Evolutionary conservation across 1,284 basidiomycete species (phyloP).

Genomic region (Apiotrichum laibachii): DNA sequence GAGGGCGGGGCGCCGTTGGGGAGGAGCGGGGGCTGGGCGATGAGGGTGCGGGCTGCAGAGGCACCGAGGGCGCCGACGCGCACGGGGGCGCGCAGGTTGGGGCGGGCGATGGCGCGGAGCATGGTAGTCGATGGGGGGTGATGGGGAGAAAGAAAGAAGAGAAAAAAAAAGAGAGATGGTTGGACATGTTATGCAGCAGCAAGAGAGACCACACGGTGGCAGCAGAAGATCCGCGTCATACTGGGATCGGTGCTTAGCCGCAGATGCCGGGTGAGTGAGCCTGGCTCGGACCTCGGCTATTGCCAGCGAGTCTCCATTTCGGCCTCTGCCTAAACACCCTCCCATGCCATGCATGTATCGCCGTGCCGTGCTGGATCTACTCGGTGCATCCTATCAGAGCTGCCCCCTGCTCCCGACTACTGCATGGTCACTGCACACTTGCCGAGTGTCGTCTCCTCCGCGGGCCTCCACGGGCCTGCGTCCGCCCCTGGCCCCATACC

Average conservation of each 20-base stretch:
- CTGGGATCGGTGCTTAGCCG: background rate
- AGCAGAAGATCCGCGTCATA: background rate
- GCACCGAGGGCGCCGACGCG: background rate
- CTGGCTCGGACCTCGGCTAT: background rate
- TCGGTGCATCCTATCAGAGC: too few relatives aligned
- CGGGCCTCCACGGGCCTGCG: background rate
- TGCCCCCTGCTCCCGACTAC: too few relatives aligned
- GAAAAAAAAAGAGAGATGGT: background rate
- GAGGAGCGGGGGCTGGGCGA: constrained; percentile 34
- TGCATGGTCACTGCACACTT: too few relatives aligned
- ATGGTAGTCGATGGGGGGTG: background rate
- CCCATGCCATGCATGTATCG: too few relatives aligned
- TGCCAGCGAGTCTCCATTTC: background rate
- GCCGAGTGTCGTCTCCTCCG: background rate
- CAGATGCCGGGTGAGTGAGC: too few relatives aligned
- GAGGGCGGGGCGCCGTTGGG: constrained; percentile 30
- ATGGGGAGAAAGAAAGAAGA: background rate
- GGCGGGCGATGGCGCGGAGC: constrained; percentile 1
- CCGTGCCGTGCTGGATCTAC: too few relatives aligned
- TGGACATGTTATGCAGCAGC: background rate
- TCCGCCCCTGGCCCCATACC: background rate
- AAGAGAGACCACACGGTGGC: too few relatives aligned
- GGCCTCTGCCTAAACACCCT: background rate
- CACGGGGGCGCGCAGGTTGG: background rate
- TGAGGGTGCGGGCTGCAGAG: constrained; percentile 33